A percentile compares a stretch with the other conserved stretches of the same genome.
Conservation (phyloP, 2,329 filamentous ascomycete species). For the Aspergillus terreus region DNA sequence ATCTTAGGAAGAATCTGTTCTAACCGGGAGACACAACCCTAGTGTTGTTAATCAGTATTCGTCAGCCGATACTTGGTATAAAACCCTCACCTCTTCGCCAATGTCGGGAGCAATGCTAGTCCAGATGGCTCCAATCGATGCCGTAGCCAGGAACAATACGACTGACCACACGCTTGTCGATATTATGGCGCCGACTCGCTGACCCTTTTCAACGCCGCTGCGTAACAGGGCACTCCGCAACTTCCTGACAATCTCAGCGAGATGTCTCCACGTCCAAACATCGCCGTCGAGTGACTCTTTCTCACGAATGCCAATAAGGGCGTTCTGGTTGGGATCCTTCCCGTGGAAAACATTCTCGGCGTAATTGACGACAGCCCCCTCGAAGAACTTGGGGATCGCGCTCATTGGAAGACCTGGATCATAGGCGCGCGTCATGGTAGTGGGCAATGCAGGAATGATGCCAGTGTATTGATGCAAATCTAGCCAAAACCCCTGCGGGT, state of each 20-base stretch:
- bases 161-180: conserved; percentile 43
- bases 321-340: conserved; percentile 32
- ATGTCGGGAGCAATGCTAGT: conserved; percentile 45
- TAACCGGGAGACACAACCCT: not conserved
- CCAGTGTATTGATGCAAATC: conserved; percentile 39
- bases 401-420: conserved; percentile 35
- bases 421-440: conserved; percentile 27
- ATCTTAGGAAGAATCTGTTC: not conserved
- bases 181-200: conserved; percentile 32
- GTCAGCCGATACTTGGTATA: not conserved
- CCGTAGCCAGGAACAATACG: conserved; percentile 40
- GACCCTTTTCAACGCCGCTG: not conserved
- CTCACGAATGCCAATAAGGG: conserved; percentile 41
- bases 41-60: not conserved
- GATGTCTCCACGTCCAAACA: conserved; percentile 37
- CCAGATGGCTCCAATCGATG: conserved; percentile 43
- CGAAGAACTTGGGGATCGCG: conserved; percentile 38
- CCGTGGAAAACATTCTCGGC: conserved; percentile 21
- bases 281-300: conserved; percentile 34
- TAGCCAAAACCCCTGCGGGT: conserved; percentile 43
- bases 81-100: conserved; percentile 28
- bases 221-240: not conserved
- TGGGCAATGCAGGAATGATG: conserved; percentile 29
- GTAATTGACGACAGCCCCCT: not conserved
- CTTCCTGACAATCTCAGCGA: conserved; percentile 15